Evolutionary conservation across 495 filamentous ascomycete genomes (phyloP).

Genomic region (Aspergillus hancockii): DNA sequence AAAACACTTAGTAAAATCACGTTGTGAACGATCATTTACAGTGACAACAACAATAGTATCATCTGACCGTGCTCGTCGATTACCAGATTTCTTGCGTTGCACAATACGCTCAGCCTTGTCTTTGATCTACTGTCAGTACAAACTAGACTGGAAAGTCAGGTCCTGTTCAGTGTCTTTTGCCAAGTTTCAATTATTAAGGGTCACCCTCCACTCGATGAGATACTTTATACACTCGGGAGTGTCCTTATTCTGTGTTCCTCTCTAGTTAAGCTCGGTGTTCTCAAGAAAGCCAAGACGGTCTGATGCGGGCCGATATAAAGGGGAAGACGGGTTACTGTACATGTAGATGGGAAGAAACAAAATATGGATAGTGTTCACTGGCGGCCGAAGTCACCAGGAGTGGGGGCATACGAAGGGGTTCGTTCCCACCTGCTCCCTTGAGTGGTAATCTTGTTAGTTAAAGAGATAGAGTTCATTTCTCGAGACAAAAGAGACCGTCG

Average conservation of each 20-base stretch:
- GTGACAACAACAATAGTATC: not conserved
- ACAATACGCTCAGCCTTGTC: not conserved
- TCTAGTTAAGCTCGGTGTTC: not conserved
- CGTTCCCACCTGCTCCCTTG: constrained; percentile 16
- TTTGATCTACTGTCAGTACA: not conserved
- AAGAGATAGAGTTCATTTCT: constrained; percentile 18
- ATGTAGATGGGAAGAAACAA: not conserved
- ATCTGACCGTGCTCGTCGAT: not conserved
- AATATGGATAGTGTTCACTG: constrained; percentile 20
- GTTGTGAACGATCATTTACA: not conserved
- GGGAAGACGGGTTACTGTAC: not conserved
- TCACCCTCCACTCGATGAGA: not conserved
- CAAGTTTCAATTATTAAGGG: not conserved
- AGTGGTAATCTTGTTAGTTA: constrained; percentile 17
- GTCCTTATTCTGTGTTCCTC: not conserved
- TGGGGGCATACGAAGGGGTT: constrained; percentile 26
- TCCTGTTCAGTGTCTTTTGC: not conserved
- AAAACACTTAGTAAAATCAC: too few species aligned
- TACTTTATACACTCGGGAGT: not conserved
- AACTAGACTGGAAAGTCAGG: not conserved
- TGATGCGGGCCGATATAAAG: not conserved
- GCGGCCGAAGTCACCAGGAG: constrained; percentile 22
- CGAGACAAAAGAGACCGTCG: constrained; percentile 17
- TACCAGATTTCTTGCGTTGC: not conserved
- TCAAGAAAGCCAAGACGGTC: constrained; percentile 1